Conservation (phyloP, 495 filamentous ascomycete species). For the Aspergillus ostianus region DNA sequence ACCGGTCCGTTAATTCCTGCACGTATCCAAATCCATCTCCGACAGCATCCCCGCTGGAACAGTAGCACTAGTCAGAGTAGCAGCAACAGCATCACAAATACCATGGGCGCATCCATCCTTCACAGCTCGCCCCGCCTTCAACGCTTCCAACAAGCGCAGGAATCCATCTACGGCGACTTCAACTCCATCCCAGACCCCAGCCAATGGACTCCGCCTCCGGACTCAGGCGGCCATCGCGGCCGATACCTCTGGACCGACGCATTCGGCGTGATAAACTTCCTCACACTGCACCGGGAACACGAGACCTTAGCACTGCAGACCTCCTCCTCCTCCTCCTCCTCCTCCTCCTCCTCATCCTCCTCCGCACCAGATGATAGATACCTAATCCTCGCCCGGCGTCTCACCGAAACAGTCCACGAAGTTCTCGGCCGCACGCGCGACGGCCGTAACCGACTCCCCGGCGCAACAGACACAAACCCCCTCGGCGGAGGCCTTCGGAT, state of each 20-base stretch:
- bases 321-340: neutral
- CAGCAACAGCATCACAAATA: conserved; percentile 3
- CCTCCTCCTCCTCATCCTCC: too few species aligned
- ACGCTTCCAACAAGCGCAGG: conserved; percentile 39
- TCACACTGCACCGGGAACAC: conserved; percentile 54
- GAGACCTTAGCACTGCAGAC: neutral
- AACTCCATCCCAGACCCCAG: conserved; percentile 28
- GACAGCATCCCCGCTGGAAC: too few species aligned
- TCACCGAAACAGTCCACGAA: conserved; percentile 55
- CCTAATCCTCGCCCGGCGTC: conserved; percentile 50
- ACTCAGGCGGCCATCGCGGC: conserved; percentile 61
- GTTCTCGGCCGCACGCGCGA: conserved; percentile 56
- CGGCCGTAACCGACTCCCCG: conserved; percentile 45
- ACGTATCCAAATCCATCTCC: neutral
- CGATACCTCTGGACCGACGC: conserved; percentile 70
- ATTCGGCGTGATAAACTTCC: conserved; percentile 66
- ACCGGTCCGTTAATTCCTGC: neutral
- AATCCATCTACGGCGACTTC: conserved; percentile 42
- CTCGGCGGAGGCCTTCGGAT: conserved; percentile 62
- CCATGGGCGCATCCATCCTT: conserved; percentile 25
- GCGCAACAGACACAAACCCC: conserved; percentile 54
- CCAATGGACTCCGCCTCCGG: conserved; percentile 45
- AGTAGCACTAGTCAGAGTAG: neutral
- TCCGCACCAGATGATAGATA: conserved; percentile 35
- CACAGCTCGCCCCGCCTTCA: conserved; percentile 30